Evolutionary conservation across 371 early-diverging fungal genomes (phyloP), one percentile per base, ranked within the genome.

Genomic region (Mucor sp.): DNA sequence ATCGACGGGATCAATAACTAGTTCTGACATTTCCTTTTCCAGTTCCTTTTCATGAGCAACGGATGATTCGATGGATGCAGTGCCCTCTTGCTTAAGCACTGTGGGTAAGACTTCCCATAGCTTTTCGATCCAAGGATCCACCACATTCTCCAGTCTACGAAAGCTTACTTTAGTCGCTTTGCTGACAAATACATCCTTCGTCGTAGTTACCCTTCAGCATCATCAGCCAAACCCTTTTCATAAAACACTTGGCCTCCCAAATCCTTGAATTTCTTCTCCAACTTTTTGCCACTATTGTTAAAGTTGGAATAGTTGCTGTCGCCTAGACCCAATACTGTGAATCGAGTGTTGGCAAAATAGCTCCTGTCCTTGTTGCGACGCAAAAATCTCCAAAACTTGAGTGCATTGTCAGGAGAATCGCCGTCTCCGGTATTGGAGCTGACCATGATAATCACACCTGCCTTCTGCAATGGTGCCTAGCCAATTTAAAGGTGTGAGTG

Each of bases 381-480:
- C 55, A 96, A 68, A 63, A 85, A 91, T 7, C 93, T 81, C 91
- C 92, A 95, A 78, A 95, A 96, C 72, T 94, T 92, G 23, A 89
- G 82, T 0, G 95, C 84, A 78, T 97, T 96, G 72, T 95, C 95
- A 5, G 98, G 98, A 35, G 96, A 91, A 71, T 97, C 98, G 21
- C 98, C 98, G 75, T 97, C 96, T 17, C 97, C 98, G 0, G 96
- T 96, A n/a, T 94, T 96, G 9, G 96, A 94, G 39, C 88, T 79
- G 0, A 97, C 91, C 67, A 95, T 82, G 58, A 97, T 90, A 1
- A 92, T 74, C 3, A 90, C 83, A 23, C 87, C 83, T 19, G 85
- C 77, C 27, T 74, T 74, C 25, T 79, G 72, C 21, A 89, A 61
- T 48, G 74, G 63, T 25, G 73, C 77, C 84, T 83, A 66, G 30